Conservation (phyloP, 192 early-diverging fungal genomes). For the Mortierella claussenii region DNA sequence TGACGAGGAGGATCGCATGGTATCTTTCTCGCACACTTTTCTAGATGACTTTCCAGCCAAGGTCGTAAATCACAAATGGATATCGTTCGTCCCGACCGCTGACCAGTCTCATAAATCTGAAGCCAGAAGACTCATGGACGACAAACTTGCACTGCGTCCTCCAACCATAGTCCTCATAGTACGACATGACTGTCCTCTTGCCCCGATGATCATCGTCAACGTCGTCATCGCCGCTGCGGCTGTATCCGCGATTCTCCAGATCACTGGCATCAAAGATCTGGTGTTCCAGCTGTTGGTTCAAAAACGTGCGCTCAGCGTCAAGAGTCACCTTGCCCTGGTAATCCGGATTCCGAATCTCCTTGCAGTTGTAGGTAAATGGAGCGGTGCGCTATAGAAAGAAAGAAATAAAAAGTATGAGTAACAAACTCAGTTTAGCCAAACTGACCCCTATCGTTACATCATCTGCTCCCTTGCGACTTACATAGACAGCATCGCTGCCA, state of each 20-base stretch:
- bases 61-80: constrained; percentile 47
- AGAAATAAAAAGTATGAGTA: neutral
- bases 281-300: constrained; percentile 24
- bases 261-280: constrained; percentile 25
- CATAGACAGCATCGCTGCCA: constrained; percentile 44
- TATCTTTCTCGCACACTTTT: too few species aligned
- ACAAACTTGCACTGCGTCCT: constrained; percentile 49
- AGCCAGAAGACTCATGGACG: constrained; percentile 24
- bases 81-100: constrained; percentile 39
- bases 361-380: constrained; percentile 22
- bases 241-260: constrained; percentile 18
- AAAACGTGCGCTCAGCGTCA: constrained; percentile 20
- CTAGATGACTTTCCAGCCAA: constrained; percentile 51
- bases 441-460: neutral
- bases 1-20: too few species aligned
- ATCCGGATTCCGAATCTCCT: constrained; percentile 31
- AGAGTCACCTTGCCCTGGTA: constrained; percentile 21
- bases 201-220: constrained; percentile 6
- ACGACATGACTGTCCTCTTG: constrained; percentile 8
- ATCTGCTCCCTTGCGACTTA: constrained; percentile 12
- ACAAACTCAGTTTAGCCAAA: neutral
- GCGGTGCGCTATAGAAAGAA: constrained; percentile 12
- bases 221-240: neutral
- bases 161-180: constrained; percentile 49
- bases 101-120: constrained; percentile 49